These are phyloP conservation scores for Taxillus chinensis DNA, from an alignment of 164 flowering plant genomes.

Conservation along the genomic window DNA sequence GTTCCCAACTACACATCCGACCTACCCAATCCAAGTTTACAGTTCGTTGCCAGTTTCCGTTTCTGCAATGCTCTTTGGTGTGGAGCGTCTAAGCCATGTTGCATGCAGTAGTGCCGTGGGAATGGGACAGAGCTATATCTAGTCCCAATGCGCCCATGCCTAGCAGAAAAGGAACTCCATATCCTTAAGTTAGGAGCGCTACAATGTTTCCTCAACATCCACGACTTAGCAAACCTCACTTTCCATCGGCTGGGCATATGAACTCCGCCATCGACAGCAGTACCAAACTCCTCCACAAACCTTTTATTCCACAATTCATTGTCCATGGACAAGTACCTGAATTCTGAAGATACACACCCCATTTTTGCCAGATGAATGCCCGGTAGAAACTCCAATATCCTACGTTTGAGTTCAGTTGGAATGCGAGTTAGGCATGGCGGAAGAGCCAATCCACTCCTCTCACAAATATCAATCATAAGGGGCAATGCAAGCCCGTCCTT, in stretches of 20 bases:
- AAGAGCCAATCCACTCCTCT: constrained; percentile 34
- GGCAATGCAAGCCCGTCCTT: constrained; percentile 78
- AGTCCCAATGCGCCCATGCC: not conserved
- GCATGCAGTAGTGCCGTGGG: no score
- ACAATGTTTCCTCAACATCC: constrained; percentile 24
- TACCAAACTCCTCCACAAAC: constrained; percentile 42
- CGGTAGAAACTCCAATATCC: constrained; percentile 46
- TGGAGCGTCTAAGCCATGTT: no score
- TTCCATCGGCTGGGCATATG: constrained; percentile 27
- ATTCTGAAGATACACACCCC: constrained; percentile 45
- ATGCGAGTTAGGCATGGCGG: constrained; percentile 66
- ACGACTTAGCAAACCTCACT: constrained; percentile 19
- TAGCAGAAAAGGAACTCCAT: not conserved
- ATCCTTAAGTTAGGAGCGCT: not conserved
- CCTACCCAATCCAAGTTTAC: no score
- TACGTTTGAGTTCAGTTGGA: constrained; percentile 61
- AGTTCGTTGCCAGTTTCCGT: no score
- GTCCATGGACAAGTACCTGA: constrained; percentile 38
- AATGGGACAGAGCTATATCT: constrained; percentile 11
- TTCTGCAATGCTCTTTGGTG: no score
- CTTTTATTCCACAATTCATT: constrained; percentile 64
- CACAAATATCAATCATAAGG: constrained; percentile 60
- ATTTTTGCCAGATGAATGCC: constrained; percentile 46
- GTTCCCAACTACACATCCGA: no score
- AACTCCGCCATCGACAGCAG: not conserved